These are phyloP conservation scores for Volvox carteri DNA, from an alignment of 163 green algal species.

Conservation along the genomic window DNA sequence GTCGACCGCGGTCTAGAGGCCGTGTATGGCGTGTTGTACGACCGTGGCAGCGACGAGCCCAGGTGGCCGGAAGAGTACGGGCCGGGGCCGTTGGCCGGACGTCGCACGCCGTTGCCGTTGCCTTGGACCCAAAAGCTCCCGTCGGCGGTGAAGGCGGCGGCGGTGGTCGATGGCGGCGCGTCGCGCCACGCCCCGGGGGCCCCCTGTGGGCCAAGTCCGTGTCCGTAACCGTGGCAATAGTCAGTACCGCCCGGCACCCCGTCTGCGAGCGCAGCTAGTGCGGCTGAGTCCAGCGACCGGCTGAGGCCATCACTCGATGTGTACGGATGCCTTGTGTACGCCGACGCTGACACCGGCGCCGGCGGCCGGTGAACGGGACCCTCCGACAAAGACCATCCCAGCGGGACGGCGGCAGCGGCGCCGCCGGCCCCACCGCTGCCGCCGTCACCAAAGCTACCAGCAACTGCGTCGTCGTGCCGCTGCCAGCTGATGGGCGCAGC, in stretches of 20 bases:
- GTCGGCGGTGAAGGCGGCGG: not conserved
- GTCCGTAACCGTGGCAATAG: not conserved
- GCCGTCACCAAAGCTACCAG: not conserved
- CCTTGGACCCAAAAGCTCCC: not conserved
- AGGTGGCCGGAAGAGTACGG: not conserved
- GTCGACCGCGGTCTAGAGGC: not conserved
- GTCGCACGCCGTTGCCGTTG: not conserved
- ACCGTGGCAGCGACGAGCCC: not conserved
- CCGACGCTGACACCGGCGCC: not conserved
- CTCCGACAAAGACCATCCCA: not conserved
- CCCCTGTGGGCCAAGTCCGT: not conserved
- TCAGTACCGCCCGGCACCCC: not conserved
- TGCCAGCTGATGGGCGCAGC: not conserved
- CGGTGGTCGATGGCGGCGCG: not conserved
- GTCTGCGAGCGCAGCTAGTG: not conserved
- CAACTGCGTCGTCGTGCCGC: not conserved
- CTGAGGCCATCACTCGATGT: not conserved
- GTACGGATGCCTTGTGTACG: too few species aligned
- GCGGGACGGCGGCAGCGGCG: not conserved
- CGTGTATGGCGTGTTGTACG: not conserved
- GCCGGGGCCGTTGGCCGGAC: not conserved
- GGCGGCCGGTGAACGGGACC: not conserved
- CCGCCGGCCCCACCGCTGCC: too few species aligned
- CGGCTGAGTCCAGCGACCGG: conserved; percentile 4
- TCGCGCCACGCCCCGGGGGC: not conserved